Evolutionary conservation across 1,284 basidiomycete species (phyloP), one percentile per base, ranked within the genome.

Genomic region (Trametes hirsuta): DNA sequence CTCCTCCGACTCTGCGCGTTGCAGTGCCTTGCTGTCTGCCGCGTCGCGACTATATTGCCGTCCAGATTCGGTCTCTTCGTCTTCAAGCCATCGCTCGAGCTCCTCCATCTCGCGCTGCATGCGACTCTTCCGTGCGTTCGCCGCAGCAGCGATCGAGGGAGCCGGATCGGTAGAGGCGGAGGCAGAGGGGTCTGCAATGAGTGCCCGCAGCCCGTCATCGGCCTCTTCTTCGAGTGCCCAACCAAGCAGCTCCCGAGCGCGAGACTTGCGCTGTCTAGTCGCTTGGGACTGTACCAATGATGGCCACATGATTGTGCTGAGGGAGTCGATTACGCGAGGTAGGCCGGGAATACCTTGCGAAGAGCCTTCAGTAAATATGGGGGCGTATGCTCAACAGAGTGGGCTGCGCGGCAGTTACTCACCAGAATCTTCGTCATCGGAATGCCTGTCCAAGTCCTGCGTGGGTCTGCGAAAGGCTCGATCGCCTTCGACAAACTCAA

Each of bases 301-400:
- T 3, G 91, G 88, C 91, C 91, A 93, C 87, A 93, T 91, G 66
- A 93, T 86, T 0, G 90, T 91, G 71, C 90, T 88, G 41, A 93
- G 75, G 8, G 91, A 88, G 69, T 92, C 90, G 15, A 90, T 66
- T 11, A 92, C 85, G 24, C 91, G 84, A 40, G 83, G 81, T 24
- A 91, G 78, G 8, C 85, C 81, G 15, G 82, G 84, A 42, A 87
- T 79, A 24, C 77, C 87, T 87, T 87, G 59, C 39, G 8, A 10
- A 25, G 41, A 15, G 24, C 53, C 58, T 9, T 12, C 24, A 6
- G 5, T 30, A 6, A 55, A 14, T 18, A 12, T 22, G 24, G 22
- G 15, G 9, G n/a, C 14, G 5, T 46, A 6, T 52, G n/a, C 39
- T 24, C 12, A 45, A 9, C 6, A 6, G 11, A 24, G 37, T 10